These are phyloP conservation scores for Aspergillus quadrilineatus DNA, from an alignment of 2,329 filamentous ascomycete genomes.

Conservation along the genomic window DNA sequence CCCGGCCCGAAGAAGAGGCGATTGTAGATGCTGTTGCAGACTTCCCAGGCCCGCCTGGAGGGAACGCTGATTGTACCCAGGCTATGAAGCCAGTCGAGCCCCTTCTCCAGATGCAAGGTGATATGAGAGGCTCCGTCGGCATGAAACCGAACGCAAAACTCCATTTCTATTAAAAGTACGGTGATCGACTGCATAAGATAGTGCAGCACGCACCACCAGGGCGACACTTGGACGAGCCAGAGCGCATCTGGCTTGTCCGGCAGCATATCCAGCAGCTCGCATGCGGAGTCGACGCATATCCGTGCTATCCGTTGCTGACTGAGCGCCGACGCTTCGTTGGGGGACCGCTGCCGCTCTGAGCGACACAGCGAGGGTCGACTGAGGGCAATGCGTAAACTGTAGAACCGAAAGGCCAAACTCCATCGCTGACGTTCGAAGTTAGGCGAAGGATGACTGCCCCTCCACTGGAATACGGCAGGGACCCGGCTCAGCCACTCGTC, in stretches of 20 bases:
- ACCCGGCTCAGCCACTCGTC: constrained; percentile 7
- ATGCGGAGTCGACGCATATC: constrained; percentile 39
- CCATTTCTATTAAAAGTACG: constrained; percentile 36
- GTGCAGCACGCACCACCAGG: constrained; percentile 45
- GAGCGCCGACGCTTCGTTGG: constrained; percentile 32
- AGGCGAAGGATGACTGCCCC: constrained; percentile 5
- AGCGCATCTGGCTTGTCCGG: constrained; percentile 28
- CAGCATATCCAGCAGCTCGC: constrained; percentile 35
- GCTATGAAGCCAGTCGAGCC: neutral
- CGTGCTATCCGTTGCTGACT: constrained; percentile 23
- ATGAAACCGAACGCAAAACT: constrained; percentile 9
- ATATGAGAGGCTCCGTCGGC: constrained; percentile 6
- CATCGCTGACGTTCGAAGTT: constrained; percentile 33
- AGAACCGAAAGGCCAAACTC: constrained; percentile 39
- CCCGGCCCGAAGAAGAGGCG: constrained; percentile 3
- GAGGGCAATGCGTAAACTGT: constrained; percentile 29
- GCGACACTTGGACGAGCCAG: constrained; percentile 34
- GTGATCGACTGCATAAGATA: constrained; percentile 43
- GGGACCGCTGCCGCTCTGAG: constrained; percentile 25
- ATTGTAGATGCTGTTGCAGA: constrained; percentile 9
- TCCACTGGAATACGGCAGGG: constrained; percentile 2
- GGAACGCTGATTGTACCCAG: constrained; percentile 4
- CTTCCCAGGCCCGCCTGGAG: neutral
- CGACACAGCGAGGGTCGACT: constrained; percentile 41
- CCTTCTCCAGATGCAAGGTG: constrained; percentile 3